These are phyloP conservation scores for Aspergillus biplanus DNA, from an alignment of 495 filamentous ascomycete genomes.

Conservation along the genomic window DNA sequence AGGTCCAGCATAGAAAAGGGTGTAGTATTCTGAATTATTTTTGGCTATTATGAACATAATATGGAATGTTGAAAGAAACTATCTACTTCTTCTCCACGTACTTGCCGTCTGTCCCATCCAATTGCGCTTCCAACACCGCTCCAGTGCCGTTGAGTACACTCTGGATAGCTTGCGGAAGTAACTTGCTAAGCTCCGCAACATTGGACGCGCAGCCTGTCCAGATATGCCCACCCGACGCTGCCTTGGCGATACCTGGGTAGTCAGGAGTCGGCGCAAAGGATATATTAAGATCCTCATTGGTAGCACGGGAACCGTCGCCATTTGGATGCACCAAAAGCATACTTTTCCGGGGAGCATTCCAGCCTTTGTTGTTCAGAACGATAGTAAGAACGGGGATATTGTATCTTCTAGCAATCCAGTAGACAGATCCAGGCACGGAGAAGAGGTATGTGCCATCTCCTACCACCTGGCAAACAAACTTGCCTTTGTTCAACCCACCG, in stretches of 20 bases:
- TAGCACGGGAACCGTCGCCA: conserved; percentile 75
- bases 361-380: conserved; percentile 93
- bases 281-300: conserved; percentile 88
- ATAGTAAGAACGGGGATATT: conserved; percentile 88
- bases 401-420: conserved; percentile 90
- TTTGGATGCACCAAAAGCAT: conserved; percentile 81
- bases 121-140: conserved; percentile 66
- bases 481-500: conserved; percentile 63
- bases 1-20: too few relatives aligned
- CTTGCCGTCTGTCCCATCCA: conserved; percentile 50
- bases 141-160: conserved; percentile 66
- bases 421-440: conserved; percentile 83
- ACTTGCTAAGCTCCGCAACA: conserved; percentile 60
- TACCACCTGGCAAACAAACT: conserved; percentile 91
- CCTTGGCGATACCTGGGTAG: conserved; percentile 89
- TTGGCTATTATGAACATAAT: neutral
- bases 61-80: neutral
- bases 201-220: conserved; percentile 70
- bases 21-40: neutral
- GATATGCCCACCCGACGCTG: conserved; percentile 77
- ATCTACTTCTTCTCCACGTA: conserved; percentile 35
- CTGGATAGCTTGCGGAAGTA: conserved; percentile 68
- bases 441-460: conserved; percentile 94
- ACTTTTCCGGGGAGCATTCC: conserved; percentile 81
- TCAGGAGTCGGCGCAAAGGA: conserved; percentile 84